These are phyloP conservation scores for Allantophomopsis cytisporea DNA, from an alignment of 2,329 filamentous ascomycete genomes.

Conservation along the genomic window DNA sequence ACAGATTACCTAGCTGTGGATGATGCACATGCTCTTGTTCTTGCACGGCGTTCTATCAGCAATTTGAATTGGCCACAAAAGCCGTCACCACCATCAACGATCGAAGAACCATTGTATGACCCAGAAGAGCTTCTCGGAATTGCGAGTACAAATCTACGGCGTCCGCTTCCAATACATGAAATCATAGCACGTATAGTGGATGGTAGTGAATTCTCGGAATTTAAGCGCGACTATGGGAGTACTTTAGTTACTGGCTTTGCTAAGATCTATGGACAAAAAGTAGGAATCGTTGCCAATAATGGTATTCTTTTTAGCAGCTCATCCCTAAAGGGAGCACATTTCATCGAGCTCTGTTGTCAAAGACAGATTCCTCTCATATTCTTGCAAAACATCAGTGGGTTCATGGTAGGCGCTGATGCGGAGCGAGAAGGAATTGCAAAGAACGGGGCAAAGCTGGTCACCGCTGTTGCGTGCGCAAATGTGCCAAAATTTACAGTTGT, in stretches of 20 bases:
- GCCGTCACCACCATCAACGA: constrained; percentile 27
- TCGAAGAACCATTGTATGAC: constrained; percentile 68
- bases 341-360: constrained; percentile 88
- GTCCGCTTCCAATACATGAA: constrained; percentile 75
- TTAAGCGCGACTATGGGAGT: constrained; percentile 82
- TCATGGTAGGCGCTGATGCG: constrained; percentile 92
- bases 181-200: constrained; percentile 90
- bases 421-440: constrained; percentile 95
- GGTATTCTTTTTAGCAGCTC: constrained; percentile 87
- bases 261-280: constrained; percentile 74
- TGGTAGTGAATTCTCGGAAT: constrained; percentile 80
- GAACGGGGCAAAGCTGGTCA: constrained; percentile 94
- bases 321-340: constrained; percentile 88
- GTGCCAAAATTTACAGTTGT: constrained; percentile 97
- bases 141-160: constrained; percentile 77
- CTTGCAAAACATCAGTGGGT: constrained; percentile 91
- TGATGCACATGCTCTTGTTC: constrained; percentile 79
- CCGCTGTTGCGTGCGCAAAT: constrained; percentile 83
- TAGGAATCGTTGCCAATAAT: constrained; percentile 92
- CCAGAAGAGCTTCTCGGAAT: constrained; percentile 75
- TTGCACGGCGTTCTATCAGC: constrained; percentile 69
- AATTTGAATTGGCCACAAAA: constrained; percentile 78
- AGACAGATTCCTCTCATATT: constrained; percentile 84
- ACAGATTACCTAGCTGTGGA: constrained; percentile 92
- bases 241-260: constrained; percentile 90